Evolutionary conservation across 345 rosid genomes (phyloP).

Genomic region (Dipteronia sinensis): DNA sequence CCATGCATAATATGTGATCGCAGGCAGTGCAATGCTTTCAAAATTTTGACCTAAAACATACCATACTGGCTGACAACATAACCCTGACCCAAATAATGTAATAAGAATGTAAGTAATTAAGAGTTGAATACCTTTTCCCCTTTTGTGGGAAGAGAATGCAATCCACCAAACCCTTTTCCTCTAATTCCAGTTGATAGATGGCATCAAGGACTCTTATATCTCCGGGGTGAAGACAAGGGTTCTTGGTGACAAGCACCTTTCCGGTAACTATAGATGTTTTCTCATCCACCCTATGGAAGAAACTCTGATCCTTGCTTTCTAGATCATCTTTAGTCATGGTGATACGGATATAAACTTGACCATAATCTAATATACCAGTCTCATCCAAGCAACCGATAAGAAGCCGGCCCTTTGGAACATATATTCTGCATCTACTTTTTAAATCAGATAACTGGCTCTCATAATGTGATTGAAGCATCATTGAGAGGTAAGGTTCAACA

Average conservation of each 20-base stretch:
- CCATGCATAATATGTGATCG: not conserved
- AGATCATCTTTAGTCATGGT: constrained; percentile 72
- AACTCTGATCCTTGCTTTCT: constrained; percentile 47
- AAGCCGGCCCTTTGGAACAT: constrained; percentile 80
- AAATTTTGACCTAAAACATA: not conserved
- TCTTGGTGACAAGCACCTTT: constrained; percentile 83
- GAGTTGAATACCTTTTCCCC: constrained; percentile 68
- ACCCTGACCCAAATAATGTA: constrained; percentile 1
- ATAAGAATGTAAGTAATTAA: not conserved
- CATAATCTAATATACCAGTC: constrained; percentile 68
- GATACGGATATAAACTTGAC: constrained; percentile 75
- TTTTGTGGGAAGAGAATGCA: constrained; percentile 86
- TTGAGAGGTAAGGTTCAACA: constrained; percentile 75
- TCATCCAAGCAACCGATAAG: constrained; percentile 93
- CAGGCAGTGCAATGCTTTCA: not conserved
- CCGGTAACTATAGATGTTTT: constrained; percentile 63
- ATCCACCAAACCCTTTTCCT: constrained; percentile 67
- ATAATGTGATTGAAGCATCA: constrained; percentile 84
- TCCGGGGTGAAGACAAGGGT: constrained; percentile 97
- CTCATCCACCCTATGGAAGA: constrained; percentile 62
- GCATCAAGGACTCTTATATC: constrained; percentile 90
- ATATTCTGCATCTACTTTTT: constrained; percentile 70
- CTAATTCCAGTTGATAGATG: constrained; percentile 57
- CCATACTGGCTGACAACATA: not conserved
- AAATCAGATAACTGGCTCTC: constrained; percentile 66